Conservation (phyloP, 179 eudicot species). For the Beta corolliflora region DNA sequence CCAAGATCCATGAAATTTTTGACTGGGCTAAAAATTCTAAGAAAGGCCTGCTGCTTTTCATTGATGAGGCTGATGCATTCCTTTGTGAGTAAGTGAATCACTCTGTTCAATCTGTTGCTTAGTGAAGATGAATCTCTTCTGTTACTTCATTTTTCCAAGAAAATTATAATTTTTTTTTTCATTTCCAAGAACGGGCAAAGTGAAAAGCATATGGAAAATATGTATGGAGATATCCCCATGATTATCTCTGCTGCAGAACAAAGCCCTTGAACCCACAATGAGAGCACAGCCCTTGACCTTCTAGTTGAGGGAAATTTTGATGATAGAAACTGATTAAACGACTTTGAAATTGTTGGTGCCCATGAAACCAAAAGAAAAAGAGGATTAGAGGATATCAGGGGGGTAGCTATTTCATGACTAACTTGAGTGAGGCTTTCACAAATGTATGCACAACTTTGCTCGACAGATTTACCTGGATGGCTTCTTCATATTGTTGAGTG, state of each 20-base stretch:
- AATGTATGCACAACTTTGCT: no score
- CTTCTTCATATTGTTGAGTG: no score
- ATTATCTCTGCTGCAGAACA: background rate
- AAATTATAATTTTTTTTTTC: background rate
- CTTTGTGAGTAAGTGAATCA: constrained; percentile 81
- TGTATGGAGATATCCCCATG: background rate
- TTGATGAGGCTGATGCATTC: constrained; percentile 98
- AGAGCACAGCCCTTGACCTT: background rate
- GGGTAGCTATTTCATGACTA: no score
- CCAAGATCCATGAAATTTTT: constrained; percentile 95
- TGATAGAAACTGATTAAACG: background rate
- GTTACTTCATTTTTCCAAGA: background rate
- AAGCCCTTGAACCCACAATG: background rate
- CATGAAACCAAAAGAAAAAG: no score
- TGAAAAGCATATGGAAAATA: background rate
- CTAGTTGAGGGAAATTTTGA: background rate
- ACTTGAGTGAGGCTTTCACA: no score
- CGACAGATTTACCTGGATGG: no score
- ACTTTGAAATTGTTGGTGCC: no score
- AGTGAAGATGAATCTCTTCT: background rate
- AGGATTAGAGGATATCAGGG: no score
- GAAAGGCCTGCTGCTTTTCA: constrained; percentile 86
- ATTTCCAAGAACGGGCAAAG: background rate
- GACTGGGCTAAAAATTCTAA: constrained; percentile 94
- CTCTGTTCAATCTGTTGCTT: background rate